Evolutionary conservation across 202 grass and related monocot genomes (phyloP), one percentile per base, ranked within the genome.

Genomic region (Tripidium arundinaceum): DNA sequence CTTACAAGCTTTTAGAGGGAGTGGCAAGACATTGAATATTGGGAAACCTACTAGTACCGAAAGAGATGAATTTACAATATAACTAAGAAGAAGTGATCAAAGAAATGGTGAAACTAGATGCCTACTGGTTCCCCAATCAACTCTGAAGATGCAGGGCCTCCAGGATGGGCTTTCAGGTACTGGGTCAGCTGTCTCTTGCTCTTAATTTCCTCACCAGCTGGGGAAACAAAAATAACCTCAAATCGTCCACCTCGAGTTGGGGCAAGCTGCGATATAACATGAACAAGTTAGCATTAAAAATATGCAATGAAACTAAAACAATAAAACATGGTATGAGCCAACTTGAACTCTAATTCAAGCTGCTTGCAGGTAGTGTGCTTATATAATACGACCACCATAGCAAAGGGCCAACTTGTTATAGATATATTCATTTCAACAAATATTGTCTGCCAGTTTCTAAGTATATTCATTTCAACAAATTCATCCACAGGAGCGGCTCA

Each of bases 171-270:
- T 62, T 92, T 94, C 38, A 92, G 71, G 74, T 94, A 97, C 34
- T 90, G 87, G 61, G 72, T 83, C 63, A 97, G 76, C 21, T 90
- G 91, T 60, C 80, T 87, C 75, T 94, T 97, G 54, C 49, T 94
- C 79, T 97, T 97, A 38, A 97, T 92, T 75, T 97, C 89, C 84
- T 97, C 94, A 14, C 87, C 94, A 74, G 83, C 85, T 57, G 91
- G 89, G 25, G 94, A 68, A 39, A 94, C 49, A 75, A 90, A 94
- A 82, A 88, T 22, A 58, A 88, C 86, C 78, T 91, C 89, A 79
- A 80, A 72, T 41, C 80, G 87, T 81, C 89, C 91, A 77, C 42
- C 60, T 61, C 88, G 68, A 36, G 66, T 76, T 66, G 85, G 79
- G 31, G 38, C 79, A 79, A 90, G 80, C 91, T 93, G 79, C 45